These are phyloP conservation scores for Leccinum solheimii DNA, from an alignment of 1,284 basidiomycete genomes.

Conservation along the genomic window DNA sequence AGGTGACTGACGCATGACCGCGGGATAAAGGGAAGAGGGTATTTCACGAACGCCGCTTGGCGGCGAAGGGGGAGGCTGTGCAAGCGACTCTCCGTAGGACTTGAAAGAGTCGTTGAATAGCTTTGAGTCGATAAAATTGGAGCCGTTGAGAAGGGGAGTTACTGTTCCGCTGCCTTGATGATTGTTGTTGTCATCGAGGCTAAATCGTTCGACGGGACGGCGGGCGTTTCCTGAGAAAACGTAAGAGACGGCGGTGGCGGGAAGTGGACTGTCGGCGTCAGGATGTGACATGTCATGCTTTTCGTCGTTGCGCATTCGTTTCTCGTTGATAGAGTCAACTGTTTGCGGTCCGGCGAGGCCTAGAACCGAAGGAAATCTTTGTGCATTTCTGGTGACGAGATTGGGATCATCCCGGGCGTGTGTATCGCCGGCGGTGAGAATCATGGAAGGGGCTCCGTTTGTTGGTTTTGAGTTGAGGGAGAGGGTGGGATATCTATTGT, in stretches of 20 bases:
- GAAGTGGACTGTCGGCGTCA: constrained; percentile 35
- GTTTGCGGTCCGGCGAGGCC: constrained; percentile 16
- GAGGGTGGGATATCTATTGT: constrained; percentile 59
- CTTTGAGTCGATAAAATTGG: constrained; percentile 30
- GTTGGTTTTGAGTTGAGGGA: constrained; percentile 30
- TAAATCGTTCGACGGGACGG: constrained; percentile 50
- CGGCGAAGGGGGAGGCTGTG: constrained; percentile 27
- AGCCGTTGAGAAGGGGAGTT: constrained; percentile 37
- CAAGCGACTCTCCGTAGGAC: constrained; percentile 27
- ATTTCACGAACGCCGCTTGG: constrained; percentile 31
- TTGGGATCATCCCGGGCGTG: constrained; percentile 20
- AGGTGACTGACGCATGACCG: constrained; percentile 48
- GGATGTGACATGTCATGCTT: constrained; percentile 19
- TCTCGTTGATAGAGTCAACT: constrained; percentile 19
- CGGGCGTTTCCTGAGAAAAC: constrained; percentile 42
- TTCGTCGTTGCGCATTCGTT: constrained; percentile 28
- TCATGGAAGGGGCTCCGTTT: constrained; percentile 32
- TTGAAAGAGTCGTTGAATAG: constrained; percentile 35
- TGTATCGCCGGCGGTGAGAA: constrained; percentile 25
- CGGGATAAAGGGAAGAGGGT: constrained; percentile 35
- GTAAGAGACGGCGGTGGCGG: constrained; percentile 41
- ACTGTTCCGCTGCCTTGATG: constrained; percentile 27
- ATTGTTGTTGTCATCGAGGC: constrained; percentile 43
- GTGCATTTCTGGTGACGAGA: constrained; percentile 15
- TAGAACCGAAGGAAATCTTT: constrained; percentile 10